Base-by-base conservation (phyloP, 2,329 filamentous ascomycete species). In the Arthrobotrys entomopaga region DNA sequence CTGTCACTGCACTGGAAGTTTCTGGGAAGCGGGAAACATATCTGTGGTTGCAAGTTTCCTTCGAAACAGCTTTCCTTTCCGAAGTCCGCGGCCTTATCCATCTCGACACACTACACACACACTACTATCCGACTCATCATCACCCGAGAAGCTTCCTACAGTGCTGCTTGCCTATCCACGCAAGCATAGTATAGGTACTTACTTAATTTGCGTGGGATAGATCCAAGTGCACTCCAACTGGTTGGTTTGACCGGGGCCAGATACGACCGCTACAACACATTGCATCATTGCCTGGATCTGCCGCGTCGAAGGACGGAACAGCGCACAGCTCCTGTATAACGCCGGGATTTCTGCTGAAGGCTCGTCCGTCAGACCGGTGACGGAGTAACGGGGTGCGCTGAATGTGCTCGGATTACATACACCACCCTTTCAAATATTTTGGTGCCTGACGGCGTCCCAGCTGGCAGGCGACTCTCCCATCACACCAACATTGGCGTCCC, bases 251-350 rank as follows among this genome's bases (percentile, higher is more conserved):
- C 42, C 6, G 8, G 42, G 42, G 42, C 42, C 42, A 5, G n/a
- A 46, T 56, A 73, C 59, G 48, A 72, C 60, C 46, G 42, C 29
- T 34, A 54, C 67, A 73, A 65, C 60, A 73, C 60, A 73, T 72
- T 61, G 48, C 60, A 60, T 60, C 67, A 34, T 43, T 59, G 63
- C 26, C 13, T 40, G 49, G 38, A 57, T 15, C 42, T 59, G 61
- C 61, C 34, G 61, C 22, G 10, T 19, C n/a, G 20, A 46, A 46
- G 42, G 16, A 46, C 42, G 42, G 16, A n/a, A 15, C 16, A 19
- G 15, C 16, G 42, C 42, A 46, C 42, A 46, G 16, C 16, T 46
- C 29, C 29, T 34, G 22, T 53, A 56, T 42, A 57, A 57, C 34
- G 38, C n/a, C 54, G n/a, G 20, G 43, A 22, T 46, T 16, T 43